These are phyloP conservation scores for Lagenaria siceraria DNA, from an alignment of 306 rosid genomes.

Conservation along the genomic window DNA sequence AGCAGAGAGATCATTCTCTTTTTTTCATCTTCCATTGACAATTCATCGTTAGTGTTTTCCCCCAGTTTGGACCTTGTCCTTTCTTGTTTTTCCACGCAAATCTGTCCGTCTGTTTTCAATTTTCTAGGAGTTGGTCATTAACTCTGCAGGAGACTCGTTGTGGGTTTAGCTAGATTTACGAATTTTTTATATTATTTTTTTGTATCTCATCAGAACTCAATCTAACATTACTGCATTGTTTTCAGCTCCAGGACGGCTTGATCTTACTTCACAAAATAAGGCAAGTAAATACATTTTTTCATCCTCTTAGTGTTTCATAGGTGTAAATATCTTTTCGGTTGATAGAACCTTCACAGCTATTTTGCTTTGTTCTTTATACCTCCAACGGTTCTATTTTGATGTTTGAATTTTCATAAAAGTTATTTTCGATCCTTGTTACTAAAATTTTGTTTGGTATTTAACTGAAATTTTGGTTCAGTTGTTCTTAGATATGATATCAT, in stretches of 20 bases:
- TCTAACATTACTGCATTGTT: constrained; percentile 15
- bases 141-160: not conserved
- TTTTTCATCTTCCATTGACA: too few relatives aligned
- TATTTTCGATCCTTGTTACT: not conserved
- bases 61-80: too few relatives aligned
- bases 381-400: not conserved
- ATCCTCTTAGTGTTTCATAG: not conserved
- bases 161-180: not conserved
- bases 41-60: too few relatives aligned
- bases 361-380: not conserved
- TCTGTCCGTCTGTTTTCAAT: not conserved
- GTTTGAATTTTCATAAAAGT: not conserved
- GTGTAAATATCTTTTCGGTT: not conserved
- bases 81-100: not conserved
- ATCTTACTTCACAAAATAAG: constrained; percentile 40
- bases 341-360: not conserved
- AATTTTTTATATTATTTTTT: not conserved
- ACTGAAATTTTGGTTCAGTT: not conserved
- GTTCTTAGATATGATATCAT: not conserved
- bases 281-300: constrained; percentile 26
- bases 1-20: not conserved
- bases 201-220: not conserved
- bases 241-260: constrained; percentile 45
- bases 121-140: not conserved
- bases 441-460: not conserved